phyloP scores from a whole-genome alignment of 805 yeast genomes.

The Pichia kluyveri region DNA sequence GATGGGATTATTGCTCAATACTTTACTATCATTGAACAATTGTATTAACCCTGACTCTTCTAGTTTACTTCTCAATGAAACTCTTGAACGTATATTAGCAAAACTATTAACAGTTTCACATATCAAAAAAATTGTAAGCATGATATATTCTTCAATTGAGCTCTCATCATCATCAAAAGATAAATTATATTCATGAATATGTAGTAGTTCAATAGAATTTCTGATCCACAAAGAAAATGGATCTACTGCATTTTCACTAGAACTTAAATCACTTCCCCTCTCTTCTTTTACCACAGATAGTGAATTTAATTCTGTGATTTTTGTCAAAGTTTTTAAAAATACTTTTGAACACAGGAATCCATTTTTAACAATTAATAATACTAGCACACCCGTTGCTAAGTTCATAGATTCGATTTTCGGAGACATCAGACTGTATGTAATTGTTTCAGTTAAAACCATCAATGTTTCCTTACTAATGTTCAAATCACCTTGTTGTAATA shows the following conservation, averaged over 20 bases:
- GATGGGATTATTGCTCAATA: conserved; percentile 47
- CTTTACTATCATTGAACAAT: conserved; percentile 42
- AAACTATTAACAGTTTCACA: conserved; percentile 50
- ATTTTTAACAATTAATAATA: conserved; percentile 31
- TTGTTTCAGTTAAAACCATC: conserved; percentile 43
- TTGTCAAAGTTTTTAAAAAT: conserved; percentile 5
- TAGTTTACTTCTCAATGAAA: conserved; percentile 51
- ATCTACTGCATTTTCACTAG: background rate
- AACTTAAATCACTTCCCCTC: too few relatives aligned
- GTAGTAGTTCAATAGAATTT: conserved; percentile 10
- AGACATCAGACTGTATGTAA: conserved; percentile 67
- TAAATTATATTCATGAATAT: background rate
- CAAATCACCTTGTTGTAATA: conserved; percentile 50
- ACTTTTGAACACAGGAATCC: conserved; percentile 11
- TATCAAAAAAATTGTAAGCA: conserved; percentile 61
- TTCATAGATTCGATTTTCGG: conserved; percentile 68
- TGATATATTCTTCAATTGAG: conserved; percentile 46
- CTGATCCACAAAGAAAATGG: conserved; percentile 14
- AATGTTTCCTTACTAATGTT: conserved; percentile 46
- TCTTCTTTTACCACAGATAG: background rate
- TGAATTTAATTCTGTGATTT: background rate
- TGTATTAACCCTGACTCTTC: conserved; percentile 47
- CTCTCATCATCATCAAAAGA: background rate
- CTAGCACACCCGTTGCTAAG: conserved; percentile 69
- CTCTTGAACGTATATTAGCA: conserved; percentile 29